Base-by-base conservation (phyloP, 768 basidiomycete genomes). In the Amanita subjunquillea region DNA sequence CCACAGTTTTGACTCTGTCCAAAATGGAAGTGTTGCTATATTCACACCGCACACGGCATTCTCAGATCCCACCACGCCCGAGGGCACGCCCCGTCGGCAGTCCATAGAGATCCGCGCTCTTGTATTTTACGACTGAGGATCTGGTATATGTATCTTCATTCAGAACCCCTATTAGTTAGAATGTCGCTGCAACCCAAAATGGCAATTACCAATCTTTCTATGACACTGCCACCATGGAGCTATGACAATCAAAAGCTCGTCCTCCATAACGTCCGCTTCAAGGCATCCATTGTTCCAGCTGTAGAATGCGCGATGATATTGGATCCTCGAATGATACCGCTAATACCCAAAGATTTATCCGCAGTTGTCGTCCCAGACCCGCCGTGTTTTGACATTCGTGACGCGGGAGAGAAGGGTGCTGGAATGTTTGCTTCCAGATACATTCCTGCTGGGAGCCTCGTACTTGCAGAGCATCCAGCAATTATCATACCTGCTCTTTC, bases 31-130 rank as follows among this genome's bases (percentile, higher is more conserved):
- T 53, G 74, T 32, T 78, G 78, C 81, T 0, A 58, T 69, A 12
- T 73, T 83, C 49, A 79, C 82, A 0, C 80, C 83, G 3, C 83
- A 85, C 58, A 79, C 78, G n/a, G 80, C 71, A 2, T 85, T 84
- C 62, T 54, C 68, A 29, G 81, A 84, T 54, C 73, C 76, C 2
- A 66, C 67, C 1, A 80, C 77, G 3, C 80, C 79, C 1, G 60
- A 66, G 36, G 77, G 68, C 42, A 68, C 77, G 0, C 76, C 74
- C 4, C 61, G 67, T 3, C 65, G 81, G 43, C 73, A 83, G 61
- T 82, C 80, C 0, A 82, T 83, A 46, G 82, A 85, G 63, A 57
- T 85, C 22, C 64, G 81, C 27, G 75, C 80, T 7, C 69, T 85
- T 34, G 80, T 83, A n/a, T 85, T 82, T 59, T 80, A 83, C 58